Evolutionary conservation across 2,329 filamentous ascomycete genomes (phyloP), one percentile per base, ranked within the genome.

Genomic region (Waltergamsia citrina): DNA sequence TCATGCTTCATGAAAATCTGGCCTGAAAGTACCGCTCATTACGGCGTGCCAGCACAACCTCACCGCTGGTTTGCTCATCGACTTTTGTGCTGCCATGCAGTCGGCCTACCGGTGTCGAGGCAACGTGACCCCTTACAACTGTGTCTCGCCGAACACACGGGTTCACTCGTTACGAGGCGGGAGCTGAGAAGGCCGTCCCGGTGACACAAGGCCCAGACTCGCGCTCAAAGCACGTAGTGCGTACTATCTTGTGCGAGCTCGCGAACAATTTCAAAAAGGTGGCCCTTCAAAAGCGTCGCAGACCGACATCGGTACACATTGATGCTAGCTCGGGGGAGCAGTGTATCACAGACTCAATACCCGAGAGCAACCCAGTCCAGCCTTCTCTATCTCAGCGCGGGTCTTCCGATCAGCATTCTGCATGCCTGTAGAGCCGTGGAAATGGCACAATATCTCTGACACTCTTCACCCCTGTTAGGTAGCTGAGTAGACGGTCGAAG

Each of bases 381-480:
- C 23, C 9, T 25, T 25, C 23, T 10, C 27, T 11, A 29, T 15
- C 14, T 32, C 28, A 8, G 20, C 11, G 20, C 15, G 28, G 7
- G 11, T 28, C 9, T 7, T 27, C 20, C n/a, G 16, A 7, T 42
- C 45, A 78, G 48, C 73, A 77, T 52, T 78, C 70, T 49, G 73
- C 78, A 45, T 73, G 70, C 36, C 74, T 71, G 51, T 67, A 65
- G 65, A 74, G 88, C 46, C 88, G 74, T 31, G 88, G 88, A 52
- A 94, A 95, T 19, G 84, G 74, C 36, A 93, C 83, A 17, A 87
- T 74, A 56, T 95, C 88, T 51, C 86, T 75, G 48, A 95, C 75
- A 46, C 85, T 94, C 43, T 75, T 71, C 25, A 90, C 77, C 8
- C 87, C 87, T 21, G 81, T 75, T 36, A 95, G 66, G 60, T 94